Base-by-base conservation (phyloP, 805 yeast genomes). In the Cyberlindnera saturnus region DNA sequence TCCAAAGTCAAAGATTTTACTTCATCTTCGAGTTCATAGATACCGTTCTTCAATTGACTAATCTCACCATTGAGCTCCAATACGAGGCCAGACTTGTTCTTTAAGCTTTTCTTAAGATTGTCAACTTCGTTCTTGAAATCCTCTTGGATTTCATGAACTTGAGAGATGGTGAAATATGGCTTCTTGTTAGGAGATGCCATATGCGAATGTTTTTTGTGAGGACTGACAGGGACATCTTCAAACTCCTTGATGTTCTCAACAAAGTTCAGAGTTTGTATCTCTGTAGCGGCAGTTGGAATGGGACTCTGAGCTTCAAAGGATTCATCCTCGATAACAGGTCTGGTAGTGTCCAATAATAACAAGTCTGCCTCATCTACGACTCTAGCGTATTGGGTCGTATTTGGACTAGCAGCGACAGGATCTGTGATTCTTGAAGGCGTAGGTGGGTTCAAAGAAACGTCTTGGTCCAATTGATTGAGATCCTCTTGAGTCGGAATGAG, bases 81-180 rank as follows among this genome's bases (percentile, higher is more conserved):
- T 10, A 52, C 40, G 4, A 43, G 18, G 1, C 26, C 15, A 1
- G 54, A 46, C 35, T 59, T 58, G 13, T 37, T 42, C 28, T 48
- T 50, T 30, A 62, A 39, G 11, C 39, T 43, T 6, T 47, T 44
- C 20, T 50, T 50, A 14, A 61, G 39, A 15, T 50, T 49, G n/a
- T 45, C 52, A 32, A 50, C 50, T 18, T 57, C 54, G 14, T 32
- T 38, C 39, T 46, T 51, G 43, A 56, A 58, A 13, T 51, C 60
- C 6, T 47, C 42, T 41, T 57, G 62, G 33, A 57, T 54, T 19
- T 55, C 56, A 32, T 59, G 57, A 8, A 60, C 54, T 34, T 60
- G 62, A 1, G 44, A 18, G 15, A 59, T 52, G 5, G 63, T 48
- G 43, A 56, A 60, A 34, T 55, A 47, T 7, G 63, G 62, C 44